These are phyloP conservation scores for Boletus rubropictus DNA, from an alignment of 768 basidiomycete species.

Conservation along the genomic window DNA sequence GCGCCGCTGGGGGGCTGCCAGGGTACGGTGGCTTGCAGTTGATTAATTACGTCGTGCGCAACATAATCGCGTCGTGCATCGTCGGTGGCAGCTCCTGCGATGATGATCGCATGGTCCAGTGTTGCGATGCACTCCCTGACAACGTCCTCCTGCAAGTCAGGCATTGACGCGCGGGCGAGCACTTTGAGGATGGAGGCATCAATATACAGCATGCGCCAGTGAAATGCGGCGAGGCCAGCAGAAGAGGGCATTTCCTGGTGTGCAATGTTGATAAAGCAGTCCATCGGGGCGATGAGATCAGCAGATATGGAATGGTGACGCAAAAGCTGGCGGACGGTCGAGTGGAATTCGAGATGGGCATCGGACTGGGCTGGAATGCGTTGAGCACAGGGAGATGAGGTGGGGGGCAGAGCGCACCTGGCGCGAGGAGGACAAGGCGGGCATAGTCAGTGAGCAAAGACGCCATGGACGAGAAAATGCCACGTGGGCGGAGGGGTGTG, in stretches of 20 bases:
- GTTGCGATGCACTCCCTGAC: slow-evolving; percentile 46
- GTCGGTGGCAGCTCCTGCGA: slow-evolving; percentile 69
- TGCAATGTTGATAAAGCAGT: slow-evolving; percentile 42
- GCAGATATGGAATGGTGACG: not conserved
- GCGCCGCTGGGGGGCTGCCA: slow-evolving; percentile 2
- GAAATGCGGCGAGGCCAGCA: slow-evolving; percentile 29
- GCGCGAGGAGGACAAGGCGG: not conserved
- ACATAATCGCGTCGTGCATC: slow-evolving; percentile 47
- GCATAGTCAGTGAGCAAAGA: slow-evolving; percentile 1
- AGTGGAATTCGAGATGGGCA: not conserved
- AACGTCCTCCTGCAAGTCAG: slow-evolving; percentile 12
- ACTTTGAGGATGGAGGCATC: slow-evolving; percentile 62
- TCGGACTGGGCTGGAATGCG: not conserved
- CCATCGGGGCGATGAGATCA: slow-evolving; percentile 7
- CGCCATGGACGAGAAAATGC: not conserved
- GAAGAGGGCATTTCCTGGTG: slow-evolving; percentile 45
- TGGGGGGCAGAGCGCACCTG: not conserved
- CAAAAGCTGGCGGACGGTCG: slow-evolving; percentile 1
- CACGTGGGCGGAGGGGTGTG: slow-evolving; percentile 13
- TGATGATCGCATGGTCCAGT: slow-evolving; percentile 77
- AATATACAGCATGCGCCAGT: slow-evolving; percentile 71
- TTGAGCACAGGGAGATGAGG: not conserved
- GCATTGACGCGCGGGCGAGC: slow-evolving; percentile 32
- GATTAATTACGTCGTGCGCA: slow-evolving; percentile 55
- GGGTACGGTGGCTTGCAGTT: slow-evolving; percentile 45